A percentile compares a stretch with the other conserved stretches of the same genome.
phyloP scores from a whole-genome alignment of 148 eudicot genomes.

The Nyssa sinensis region DNA sequence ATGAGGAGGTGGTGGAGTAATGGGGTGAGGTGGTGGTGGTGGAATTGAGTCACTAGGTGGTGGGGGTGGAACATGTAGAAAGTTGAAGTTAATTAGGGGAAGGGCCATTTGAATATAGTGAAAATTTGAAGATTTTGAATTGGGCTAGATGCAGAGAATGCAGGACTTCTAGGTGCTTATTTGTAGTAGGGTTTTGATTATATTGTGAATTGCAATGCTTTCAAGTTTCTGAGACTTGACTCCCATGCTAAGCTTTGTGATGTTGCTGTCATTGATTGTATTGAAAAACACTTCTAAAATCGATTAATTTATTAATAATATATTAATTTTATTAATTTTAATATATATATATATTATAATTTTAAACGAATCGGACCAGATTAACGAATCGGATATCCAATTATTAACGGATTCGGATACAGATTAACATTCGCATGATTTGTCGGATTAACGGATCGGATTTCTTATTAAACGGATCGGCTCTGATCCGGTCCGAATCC shows the following conservation, averaged over 20 bases:
- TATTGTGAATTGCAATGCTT: slow-evolving; percentile 33
- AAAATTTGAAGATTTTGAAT: slow-evolving; percentile 4
- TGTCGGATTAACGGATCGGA: no score
- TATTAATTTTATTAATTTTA: no score
- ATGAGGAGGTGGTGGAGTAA: slow-evolving; percentile 32
- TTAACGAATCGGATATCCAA: no score
- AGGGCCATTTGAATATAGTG: slow-evolving; percentile 17
- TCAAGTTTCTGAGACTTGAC: slow-evolving; percentile 60
- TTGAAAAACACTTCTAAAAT: slow-evolving; percentile 39
- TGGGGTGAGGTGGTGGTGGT: slow-evolving; percentile 22
- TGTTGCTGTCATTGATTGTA: slow-evolving; percentile 38
- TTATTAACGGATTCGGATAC: no score
- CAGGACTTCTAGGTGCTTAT: slow-evolving; percentile 12
- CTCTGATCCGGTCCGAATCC: no score
- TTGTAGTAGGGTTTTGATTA: slow-evolving; percentile 21
- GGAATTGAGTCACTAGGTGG: slow-evolving; percentile 20
- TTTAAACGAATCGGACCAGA: no score
- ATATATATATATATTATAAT: no score
- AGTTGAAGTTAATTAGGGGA: slow-evolving; percentile 18
- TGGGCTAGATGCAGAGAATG: slow-evolving; percentile 11
- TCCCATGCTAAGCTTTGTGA: slow-evolving; percentile 51
- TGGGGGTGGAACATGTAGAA: slow-evolving; percentile 34
- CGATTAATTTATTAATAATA: no score
- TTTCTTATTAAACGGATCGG: no score
- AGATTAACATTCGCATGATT: no score